These are phyloP conservation scores for Cornus suecica DNA, from an alignment of 148 eudicot species.

Conservation along the genomic window DNA sequence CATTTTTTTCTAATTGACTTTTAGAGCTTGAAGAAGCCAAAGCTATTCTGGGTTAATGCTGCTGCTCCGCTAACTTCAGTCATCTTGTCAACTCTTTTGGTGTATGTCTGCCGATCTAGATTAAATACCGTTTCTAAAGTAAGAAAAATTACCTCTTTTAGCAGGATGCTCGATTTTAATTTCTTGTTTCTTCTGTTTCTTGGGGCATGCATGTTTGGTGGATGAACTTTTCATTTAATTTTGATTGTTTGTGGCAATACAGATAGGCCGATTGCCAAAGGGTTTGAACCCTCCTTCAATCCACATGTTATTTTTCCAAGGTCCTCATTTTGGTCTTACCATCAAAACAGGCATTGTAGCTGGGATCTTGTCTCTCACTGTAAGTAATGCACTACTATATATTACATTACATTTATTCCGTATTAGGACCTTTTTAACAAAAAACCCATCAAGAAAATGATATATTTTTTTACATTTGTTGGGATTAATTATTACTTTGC, in stretches of 20 bases:
- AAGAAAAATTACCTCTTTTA: constrained; percentile 20
- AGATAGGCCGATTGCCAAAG: constrained; percentile 75
- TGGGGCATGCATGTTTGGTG: neutral
- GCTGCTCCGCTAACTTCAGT: constrained; percentile 78
- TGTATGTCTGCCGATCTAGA: constrained; percentile 40
- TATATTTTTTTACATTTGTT: too few relatives aligned
- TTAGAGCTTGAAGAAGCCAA: constrained; percentile 64
- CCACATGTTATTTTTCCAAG: constrained; percentile 55
- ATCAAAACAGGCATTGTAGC: constrained; percentile 75
- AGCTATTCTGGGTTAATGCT: constrained; percentile 77
- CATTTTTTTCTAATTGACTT: neutral
- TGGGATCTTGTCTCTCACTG: constrained; percentile 76
- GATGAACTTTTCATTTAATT: neutral
- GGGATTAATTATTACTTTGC: neutral
- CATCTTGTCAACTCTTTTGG: constrained; percentile 57
- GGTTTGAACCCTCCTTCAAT: constrained; percentile 73
- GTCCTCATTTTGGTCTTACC: constrained; percentile 43
- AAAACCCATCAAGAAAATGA: neutral
- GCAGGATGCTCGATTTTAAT: neutral
- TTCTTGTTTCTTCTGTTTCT: neutral
- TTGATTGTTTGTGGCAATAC: neutral
- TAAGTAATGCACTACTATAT: constrained; percentile 23
- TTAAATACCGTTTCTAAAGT: constrained; percentile 46
- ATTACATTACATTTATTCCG: neutral
- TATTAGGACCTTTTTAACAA: neutral